Evolutionary conservation across 2,329 filamentous ascomycete genomes (phyloP).

Genomic region (Aspergillus sojae): DNA sequence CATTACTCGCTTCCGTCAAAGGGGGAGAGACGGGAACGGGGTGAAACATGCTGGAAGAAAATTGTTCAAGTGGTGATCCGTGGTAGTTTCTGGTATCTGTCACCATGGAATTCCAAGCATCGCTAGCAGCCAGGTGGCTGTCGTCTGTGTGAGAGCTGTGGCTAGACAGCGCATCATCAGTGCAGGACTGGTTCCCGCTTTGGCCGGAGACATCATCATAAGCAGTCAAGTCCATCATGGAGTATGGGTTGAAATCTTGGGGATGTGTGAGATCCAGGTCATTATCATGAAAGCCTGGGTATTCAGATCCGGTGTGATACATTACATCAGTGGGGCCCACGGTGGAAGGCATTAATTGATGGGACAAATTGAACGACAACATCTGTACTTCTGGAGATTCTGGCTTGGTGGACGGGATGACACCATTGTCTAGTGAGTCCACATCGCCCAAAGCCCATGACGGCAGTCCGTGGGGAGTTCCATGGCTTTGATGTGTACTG

Average conservation of each 20-base stretch:
- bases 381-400: conserved; percentile 46
- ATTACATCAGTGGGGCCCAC: conserved; percentile 43
- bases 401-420: conserved; percentile 38
- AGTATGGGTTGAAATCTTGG: conserved; percentile 43
- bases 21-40: conserved; percentile 46
- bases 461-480: conserved; percentile 39
- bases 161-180: conserved; percentile 42
- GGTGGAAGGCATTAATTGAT: conserved; percentile 42
- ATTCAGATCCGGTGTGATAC: conserved; percentile 42
- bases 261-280: conserved; percentile 40
- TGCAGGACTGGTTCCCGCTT: conserved; percentile 34
- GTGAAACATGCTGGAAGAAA: conserved; percentile 38
- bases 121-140: conserved; percentile 33
- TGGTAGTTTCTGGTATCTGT: conserved; percentile 37
- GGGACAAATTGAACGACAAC: conserved; percentile 46
- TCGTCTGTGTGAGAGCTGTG: conserved; percentile 43
- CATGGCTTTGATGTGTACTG: conserved; percentile 38
- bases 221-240: conserved; percentile 43
- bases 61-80: conserved; percentile 39
- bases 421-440: conserved; percentile 42
- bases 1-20: conserved; percentile 46
- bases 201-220: conserved; percentile 43
- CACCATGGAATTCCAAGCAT: conserved; percentile 42
- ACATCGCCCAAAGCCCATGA: conserved; percentile 43
- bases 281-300: conserved; percentile 40